A percentile compares a stretch with the other conserved stretches of the same genome.
Conservation (phyloP, 805 yeast species). For the Huiozyma sinensis region DNA sequence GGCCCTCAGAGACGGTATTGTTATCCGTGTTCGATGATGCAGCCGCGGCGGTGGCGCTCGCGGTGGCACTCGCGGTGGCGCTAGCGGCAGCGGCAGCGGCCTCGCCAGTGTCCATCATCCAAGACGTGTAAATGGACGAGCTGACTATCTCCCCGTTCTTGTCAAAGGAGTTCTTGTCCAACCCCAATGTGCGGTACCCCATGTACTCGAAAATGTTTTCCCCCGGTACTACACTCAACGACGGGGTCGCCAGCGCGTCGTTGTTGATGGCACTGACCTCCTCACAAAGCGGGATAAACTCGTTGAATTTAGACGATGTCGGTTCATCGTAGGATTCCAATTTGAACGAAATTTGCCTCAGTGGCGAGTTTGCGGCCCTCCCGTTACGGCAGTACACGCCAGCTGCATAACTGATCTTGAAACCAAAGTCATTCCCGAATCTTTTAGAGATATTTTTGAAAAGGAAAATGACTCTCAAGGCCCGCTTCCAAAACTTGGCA, state of each 20-base stretch:
- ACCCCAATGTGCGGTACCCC: slow-evolving; percentile 23
- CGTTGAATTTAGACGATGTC: slow-evolving; percentile 4
- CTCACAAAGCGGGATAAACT: slow-evolving; percentile 12
- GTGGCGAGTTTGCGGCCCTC: slow-evolving; percentile 9
- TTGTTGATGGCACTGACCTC: slow-evolving; percentile 14
- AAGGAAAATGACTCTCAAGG: slow-evolving; percentile 22
- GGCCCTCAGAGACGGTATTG: background rate
- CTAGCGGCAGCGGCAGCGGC: background rate
- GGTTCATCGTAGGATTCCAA: slow-evolving; percentile 6
- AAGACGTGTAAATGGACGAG: slow-evolving; percentile 26
- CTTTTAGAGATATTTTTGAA: slow-evolving; percentile 24
- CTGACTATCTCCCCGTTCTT: slow-evolving; percentile 27
- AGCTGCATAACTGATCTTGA: slow-evolving; percentile 8
- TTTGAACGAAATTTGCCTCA: slow-evolving; percentile 19
- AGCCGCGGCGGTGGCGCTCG: background rate
- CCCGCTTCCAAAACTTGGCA: slow-evolving; percentile 26
- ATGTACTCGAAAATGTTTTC: slow-evolving; percentile 24
- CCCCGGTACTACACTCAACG: slow-evolving; percentile 17
- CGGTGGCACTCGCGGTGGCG: too few species aligned
- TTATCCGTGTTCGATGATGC: background rate
- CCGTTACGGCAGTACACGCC: slow-evolving; percentile 10
- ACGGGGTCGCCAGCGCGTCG: slow-evolving; percentile 15
- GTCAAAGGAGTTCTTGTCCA: slow-evolving; percentile 23
- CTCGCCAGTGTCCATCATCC: slow-evolving; percentile 6
- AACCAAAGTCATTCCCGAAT: slow-evolving; percentile 8